These are phyloP conservation scores for Poa annua DNA, from an alignment of 176 grass and related monocot species.

Conservation along the genomic window DNA sequence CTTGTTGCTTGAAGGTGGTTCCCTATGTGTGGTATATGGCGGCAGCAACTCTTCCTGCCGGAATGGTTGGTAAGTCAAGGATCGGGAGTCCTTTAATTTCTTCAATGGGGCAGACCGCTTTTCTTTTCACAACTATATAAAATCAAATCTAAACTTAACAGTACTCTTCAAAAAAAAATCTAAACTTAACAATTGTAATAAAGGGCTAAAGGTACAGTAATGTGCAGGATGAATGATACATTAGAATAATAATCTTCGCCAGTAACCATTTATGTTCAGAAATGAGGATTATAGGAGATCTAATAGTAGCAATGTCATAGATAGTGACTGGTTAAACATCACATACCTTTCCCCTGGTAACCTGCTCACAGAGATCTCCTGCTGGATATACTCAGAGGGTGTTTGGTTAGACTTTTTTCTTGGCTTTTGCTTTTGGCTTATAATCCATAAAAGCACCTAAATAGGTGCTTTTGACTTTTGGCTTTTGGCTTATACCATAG, in stretches of 20 bases:
- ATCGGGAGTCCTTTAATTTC: not conserved
- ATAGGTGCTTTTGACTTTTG: too few species aligned
- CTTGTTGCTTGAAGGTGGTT: constrained; percentile 58
- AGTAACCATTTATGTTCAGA: not conserved
- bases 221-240: constrained; percentile 21
- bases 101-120: not conserved
- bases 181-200: not conserved
- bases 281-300: constrained; percentile 26
- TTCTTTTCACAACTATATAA: not conserved
- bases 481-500: too few species aligned
- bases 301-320: not conserved
- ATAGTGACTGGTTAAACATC: constrained; percentile 11
- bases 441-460: too few species aligned
- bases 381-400: constrained; percentile 63
- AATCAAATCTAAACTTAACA: not conserved
- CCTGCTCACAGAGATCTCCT: constrained; percentile 47
- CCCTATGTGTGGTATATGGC: constrained; percentile 84
- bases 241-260: not conserved
- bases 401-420: too few species aligned
- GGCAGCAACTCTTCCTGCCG: constrained; percentile 71
- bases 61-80: constrained; percentile 63
- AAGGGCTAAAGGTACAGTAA: not conserved
- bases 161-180: not conserved
- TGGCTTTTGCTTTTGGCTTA: too few species aligned
- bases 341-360: constrained; percentile 21